These are phyloP conservation scores for Starmerella asiatica DNA, from an alignment of 805 yeast species.

Conservation along the genomic window DNA sequence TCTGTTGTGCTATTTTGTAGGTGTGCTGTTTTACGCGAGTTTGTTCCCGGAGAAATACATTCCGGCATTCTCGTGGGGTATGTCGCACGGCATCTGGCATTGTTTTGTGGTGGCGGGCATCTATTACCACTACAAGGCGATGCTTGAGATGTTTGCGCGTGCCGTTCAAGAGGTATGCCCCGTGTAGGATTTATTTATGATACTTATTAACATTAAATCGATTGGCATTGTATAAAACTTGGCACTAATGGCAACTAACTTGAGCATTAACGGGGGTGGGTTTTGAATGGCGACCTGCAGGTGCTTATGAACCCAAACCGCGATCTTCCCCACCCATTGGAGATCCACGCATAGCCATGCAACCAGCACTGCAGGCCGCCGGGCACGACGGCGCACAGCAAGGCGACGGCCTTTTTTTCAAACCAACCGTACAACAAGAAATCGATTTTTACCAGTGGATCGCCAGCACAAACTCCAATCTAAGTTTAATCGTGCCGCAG, in stretches of 20 bases:
- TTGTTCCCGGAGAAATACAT: conserved; percentile 75
- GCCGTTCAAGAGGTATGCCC: conserved; percentile 23
- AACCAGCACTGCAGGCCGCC: conserved; percentile 52
- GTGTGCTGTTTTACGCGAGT: conserved; percentile 78
- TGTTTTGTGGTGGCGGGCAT: conserved; percentile 77
- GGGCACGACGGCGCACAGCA: conserved; percentile 76
- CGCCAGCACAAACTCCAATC: conserved; percentile 15
- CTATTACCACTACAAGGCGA: conserved; percentile 73
- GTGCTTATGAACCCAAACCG: too few species aligned
- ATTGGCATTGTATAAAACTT: too few species aligned
- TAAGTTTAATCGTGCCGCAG: conserved; percentile 36
- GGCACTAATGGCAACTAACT: too few species aligned
- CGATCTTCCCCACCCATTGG: too few species aligned
- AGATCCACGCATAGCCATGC: too few species aligned
- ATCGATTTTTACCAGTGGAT: conserved; percentile 51
- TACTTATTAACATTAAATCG: too few species aligned
- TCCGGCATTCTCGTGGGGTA: conserved; percentile 39
- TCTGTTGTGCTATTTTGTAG: conserved; percentile 59
- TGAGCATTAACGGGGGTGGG: too few species aligned
- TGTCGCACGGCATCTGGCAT: conserved; percentile 97
- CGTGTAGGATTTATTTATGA: too few species aligned
- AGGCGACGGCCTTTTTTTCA: conserved; percentile 58
- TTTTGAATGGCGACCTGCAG: too few species aligned
- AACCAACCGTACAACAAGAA: conserved; percentile 53
- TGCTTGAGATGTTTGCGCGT: conserved; percentile 53